These are phyloP conservation scores for Camellia sinensis DNA, from an alignment of 148 eudicot genomes.

Conservation along the genomic window DNA sequence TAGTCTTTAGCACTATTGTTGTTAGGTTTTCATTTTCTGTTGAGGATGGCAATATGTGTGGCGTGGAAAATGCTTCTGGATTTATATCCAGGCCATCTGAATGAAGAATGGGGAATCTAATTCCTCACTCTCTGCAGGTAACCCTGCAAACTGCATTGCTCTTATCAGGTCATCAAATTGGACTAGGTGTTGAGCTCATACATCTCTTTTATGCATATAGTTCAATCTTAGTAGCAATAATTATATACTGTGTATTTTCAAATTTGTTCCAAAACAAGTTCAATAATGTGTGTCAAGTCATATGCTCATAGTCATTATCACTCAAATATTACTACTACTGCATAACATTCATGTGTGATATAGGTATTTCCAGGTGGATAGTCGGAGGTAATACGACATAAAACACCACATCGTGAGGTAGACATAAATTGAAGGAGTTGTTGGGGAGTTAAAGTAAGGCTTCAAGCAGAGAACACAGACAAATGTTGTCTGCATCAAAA, in stretches of 20 bases:
- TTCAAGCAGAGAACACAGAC: slow-evolving; percentile 21
- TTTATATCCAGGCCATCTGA: background rate
- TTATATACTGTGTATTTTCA: too few relatives aligned
- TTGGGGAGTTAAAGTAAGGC: background rate
- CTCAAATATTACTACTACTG: background rate
- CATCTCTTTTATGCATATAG: too few relatives aligned
- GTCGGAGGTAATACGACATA: slow-evolving; percentile 38
- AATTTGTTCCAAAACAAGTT: background rate
- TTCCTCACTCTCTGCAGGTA: background rate
- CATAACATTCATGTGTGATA: background rate
- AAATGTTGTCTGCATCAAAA: too few relatives aligned
- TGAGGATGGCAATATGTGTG: background rate
- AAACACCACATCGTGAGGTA: slow-evolving; percentile 5
- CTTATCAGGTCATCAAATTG: too few relatives aligned
- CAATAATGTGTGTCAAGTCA: background rate
- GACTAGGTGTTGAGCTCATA: too few relatives aligned
- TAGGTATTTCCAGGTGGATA: slow-evolving; percentile 50
- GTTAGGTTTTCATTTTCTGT: background rate
- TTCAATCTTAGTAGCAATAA: too few relatives aligned
- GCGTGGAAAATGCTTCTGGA: background rate
- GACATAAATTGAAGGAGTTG: slow-evolving; percentile 16
- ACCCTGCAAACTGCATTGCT: background rate
- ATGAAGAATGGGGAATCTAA: background rate
- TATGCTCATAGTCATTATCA: background rate
- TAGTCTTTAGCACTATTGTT: background rate